Evolutionary conservation across 345 rosid species (phyloP), one percentile per base, ranked within the genome.

Genomic region (Ricinus communis): DNA sequence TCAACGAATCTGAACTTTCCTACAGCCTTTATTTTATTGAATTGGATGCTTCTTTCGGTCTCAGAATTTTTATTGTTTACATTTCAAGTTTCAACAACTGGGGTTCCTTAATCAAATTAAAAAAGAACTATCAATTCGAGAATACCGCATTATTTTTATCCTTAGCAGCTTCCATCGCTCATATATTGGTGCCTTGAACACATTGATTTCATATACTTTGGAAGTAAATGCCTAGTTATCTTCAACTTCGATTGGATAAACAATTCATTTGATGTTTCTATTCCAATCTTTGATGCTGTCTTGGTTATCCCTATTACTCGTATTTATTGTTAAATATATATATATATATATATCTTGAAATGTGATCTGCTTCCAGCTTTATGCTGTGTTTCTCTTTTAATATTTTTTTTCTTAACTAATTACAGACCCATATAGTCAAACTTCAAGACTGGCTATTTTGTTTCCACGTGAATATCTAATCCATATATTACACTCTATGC

Each of bases 41-140:
- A 62, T 50, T 76, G 74, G 88, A 81, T 83, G 88, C 84, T 81
- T 84, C 93, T 84, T 76, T 68, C 71, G 53, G 74, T 81, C 84
- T 80, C 78, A 78, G 77, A 63, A 4, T 43, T 12, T 68, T 69
- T 65, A 58, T 87, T 79, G 72, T 73, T 75, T 56, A 71, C 62
- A 61, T 84, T 78, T 76, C 85, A 84, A 84, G 90, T 86, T 90
- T 90, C 85, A 80, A 86, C 83, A 77, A 75, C 85, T 85, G 78
- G 87, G 88, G 84, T 73, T 82, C 77, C 77, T 73, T 71, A 50
- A 59, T 41, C 18, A 27, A 55, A 6, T 59, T 77, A 79, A 79
- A 81, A 82, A 76, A 51, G 36, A 9, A 40, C 41, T 31, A 66
- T 59, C 58, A 74, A 74, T 73, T 77, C 80, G 80, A 82, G 84